These are phyloP conservation scores for Lactarius indigo DNA, from an alignment of 768 basidiomycete genomes.

Conservation along the genomic window DNA sequence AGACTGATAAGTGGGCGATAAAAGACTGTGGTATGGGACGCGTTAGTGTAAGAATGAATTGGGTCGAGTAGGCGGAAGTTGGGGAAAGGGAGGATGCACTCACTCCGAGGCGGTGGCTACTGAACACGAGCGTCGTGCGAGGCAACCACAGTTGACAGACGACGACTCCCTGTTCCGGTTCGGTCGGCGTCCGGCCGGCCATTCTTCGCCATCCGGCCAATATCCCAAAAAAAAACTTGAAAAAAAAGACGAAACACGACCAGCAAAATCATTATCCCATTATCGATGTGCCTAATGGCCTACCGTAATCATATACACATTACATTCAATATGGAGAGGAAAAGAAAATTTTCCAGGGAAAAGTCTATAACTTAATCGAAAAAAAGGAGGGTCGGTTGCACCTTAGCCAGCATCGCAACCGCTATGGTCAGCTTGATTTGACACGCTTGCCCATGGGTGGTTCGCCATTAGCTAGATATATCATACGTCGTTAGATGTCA, in stretches of 20 bases:
- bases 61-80: background rate
- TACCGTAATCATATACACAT: constrained; percentile 10
- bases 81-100: constrained; percentile 6
- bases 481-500: constrained; percentile 1
- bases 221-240: background rate
- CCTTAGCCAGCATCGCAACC: constrained; percentile 11
- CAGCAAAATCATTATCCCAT: background rate
- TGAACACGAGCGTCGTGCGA: constrained; percentile 26
- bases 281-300: background rate
- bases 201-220: constrained; percentile 3
- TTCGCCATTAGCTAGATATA: constrained; percentile 8
- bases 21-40: constrained; percentile 11
- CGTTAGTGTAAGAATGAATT: constrained; percentile 1
- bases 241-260: background rate
- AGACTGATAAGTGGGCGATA: constrained; percentile 18
- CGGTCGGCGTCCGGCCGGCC: constrained; percentile 22
- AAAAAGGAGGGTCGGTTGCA: constrained; percentile 2
- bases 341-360: background rate
- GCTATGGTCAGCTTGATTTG: constrained; percentile 14
- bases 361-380: constrained; percentile 19
- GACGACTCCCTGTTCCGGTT: constrained; percentile 14
- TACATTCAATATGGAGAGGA: constrained; percentile 8
- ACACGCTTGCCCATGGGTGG: constrained; percentile 18
- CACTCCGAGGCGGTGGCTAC: constrained; percentile 13
- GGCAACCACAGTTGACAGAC: constrained; percentile 22